A percentile compares a stretch with the other conserved stretches of the same genome.
These are phyloP conservation scores for Auriscalpium vulgare DNA, from an alignment of 768 basidiomycete genomes.

Conservation along the genomic window DNA sequence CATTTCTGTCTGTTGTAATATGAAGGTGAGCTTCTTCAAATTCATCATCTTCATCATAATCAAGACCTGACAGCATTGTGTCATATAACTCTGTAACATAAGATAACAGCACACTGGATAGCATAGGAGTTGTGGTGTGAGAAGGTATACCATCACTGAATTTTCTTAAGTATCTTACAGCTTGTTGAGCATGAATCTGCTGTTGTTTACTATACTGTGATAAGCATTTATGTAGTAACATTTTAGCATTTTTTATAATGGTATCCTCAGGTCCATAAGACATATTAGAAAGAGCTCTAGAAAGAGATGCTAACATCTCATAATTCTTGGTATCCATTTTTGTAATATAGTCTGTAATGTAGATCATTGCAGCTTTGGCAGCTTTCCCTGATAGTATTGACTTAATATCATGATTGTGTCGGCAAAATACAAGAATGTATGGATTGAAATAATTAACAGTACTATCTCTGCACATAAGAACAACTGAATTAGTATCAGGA, in stretches of 20 bases:
- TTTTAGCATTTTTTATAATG: slow-evolving; percentile 4
- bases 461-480: slow-evolving; percentile 21
- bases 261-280: neutral
- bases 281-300: neutral
- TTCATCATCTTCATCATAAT: neutral
- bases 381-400: neutral
- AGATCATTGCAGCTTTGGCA: neutral
- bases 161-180: slow-evolving; percentile 23
- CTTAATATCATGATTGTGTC: slow-evolving; percentile 16
- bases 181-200: slow-evolving; percentile 29
- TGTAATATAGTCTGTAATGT: neutral
- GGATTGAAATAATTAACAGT: slow-evolving; percentile 27
- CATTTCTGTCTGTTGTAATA: neutral
- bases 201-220: slow-evolving; percentile 23
- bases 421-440: slow-evolving; percentile 24
- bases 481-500: slow-evolving; percentile 23
- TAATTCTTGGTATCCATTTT: neutral
- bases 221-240: slow-evolving; percentile 25
- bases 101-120: slow-evolving; percentile 13
- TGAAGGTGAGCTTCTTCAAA: neutral
- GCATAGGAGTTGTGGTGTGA: slow-evolving; percentile 23
- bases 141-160: slow-evolving; percentile 20
- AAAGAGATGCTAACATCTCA: neutral
- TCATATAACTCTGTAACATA: slow-evolving; percentile 1
- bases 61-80: too few species aligned